Evolutionary conservation across 768 basidiomycete genomes (phyloP).

Genomic region (Collybiopsis confluens): DNA sequence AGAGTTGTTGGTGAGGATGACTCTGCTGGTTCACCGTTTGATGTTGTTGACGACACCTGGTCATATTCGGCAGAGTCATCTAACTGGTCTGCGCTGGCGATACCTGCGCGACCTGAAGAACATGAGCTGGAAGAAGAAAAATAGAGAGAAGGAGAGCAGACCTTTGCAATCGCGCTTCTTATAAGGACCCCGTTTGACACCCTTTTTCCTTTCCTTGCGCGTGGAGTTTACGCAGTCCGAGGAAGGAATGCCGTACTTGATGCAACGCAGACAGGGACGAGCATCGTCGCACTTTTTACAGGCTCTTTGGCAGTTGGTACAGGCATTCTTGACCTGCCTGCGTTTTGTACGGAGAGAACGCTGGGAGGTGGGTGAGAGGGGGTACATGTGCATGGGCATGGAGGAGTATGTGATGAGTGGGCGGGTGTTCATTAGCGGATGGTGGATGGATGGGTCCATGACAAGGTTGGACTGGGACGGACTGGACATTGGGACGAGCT

Average conservation of each 20-base stretch:
- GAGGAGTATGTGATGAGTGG: slow-evolving; percentile 36
- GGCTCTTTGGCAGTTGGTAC: slow-evolving; percentile 86
- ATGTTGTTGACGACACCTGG: background rate
- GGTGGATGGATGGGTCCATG: slow-evolving; percentile 3
- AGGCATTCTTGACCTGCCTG: slow-evolving; percentile 87
- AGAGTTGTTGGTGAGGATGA: background rate
- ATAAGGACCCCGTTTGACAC: slow-evolving; percentile 84
- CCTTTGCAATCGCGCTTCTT: slow-evolving; percentile 88
- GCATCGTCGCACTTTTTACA: slow-evolving; percentile 93
- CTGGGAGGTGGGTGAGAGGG: slow-evolving; percentile 47
- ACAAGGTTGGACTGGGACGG: background rate
- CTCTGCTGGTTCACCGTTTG: background rate
- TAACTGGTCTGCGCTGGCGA: slow-evolving; percentile 12
- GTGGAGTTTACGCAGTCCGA: slow-evolving; percentile 89
- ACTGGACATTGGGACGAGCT: slow-evolving; percentile 1
- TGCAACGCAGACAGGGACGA: slow-evolving; percentile 88
- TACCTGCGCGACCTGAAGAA: slow-evolving; percentile 57
- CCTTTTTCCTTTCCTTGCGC: slow-evolving; percentile 89
- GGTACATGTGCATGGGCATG: slow-evolving; percentile 69
- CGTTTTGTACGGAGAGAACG: slow-evolving; percentile 69
- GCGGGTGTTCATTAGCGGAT: background rate
- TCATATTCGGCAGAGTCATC: background rate
- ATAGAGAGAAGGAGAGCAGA: slow-evolving; percentile 33
- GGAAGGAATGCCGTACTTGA: slow-evolving; percentile 75
- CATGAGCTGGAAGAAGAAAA: slow-evolving; percentile 9